Evolutionary conservation across 2,329 filamentous ascomycete genomes (phyloP), one percentile per base, ranked within the genome.

Genomic region (Colletotrichum orbiculare): DNA sequence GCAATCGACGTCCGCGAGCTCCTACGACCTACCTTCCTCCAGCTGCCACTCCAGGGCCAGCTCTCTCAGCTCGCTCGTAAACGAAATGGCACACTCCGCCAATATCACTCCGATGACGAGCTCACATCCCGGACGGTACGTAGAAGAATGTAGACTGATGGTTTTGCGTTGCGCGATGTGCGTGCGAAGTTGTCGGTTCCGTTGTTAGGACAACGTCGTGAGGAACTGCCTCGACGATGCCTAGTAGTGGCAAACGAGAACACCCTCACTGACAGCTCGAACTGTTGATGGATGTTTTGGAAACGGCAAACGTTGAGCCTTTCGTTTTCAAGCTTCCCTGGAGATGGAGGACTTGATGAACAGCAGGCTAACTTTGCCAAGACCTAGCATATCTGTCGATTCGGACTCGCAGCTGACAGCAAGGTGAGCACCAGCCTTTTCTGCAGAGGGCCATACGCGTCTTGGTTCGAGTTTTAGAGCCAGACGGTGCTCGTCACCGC

Each of bases 61-160:
- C 17, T 78, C 77, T n/a, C 63, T 72, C 37, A 76, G 77, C 47
- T 75, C 74, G 11, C 59, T 70, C 8, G 68, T 60, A n/a, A 59
- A 68, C 60, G 66, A 68, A 54, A 69, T 69, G 66, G 56, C 67
- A 45, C 66, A 67, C 33, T 68, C 65, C 39, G 54, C 54, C 42
- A 67, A 62, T 12, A 67, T 60, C 6, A 68, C 69, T 15, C 69
- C 73, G 12, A 71, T 72, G 54, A 67, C 66, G 13, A 67, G 67
- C 47, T 61, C 69, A 41, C 68, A 71, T 39, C 69, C 70, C 48
- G 69, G 66, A 47, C 70, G 72, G 74, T 74, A 71, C 68, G 66
- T 68, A n/a, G 11, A 43, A n/a, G 13, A 43, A 8, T 4, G 42
- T 4, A 25, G 25, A 25, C 25, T 25, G 25, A 5, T 25, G 25